phyloP scores from a whole-genome alignment of 2,329 filamentous ascomycete species.

The Apiospora aurea region DNA sequence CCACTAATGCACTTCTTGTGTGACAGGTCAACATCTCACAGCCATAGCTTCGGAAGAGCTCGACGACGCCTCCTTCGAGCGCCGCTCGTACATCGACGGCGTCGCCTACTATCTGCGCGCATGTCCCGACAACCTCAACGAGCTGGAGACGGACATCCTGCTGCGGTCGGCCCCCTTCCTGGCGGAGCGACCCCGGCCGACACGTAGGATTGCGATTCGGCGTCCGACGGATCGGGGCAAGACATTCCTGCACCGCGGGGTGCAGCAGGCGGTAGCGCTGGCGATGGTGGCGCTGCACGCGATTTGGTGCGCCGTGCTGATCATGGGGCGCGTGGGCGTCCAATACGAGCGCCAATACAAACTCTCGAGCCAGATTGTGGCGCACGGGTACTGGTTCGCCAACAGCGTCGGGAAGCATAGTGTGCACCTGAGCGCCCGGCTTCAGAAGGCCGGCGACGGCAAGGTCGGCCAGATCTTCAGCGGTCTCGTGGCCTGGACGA shows the following conservation, averaged over 20 bases:
- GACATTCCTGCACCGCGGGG: constrained; percentile 65
- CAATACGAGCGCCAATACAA: constrained; percentile 72
- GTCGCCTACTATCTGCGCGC: constrained; percentile 29
- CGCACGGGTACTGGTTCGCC: constrained; percentile 57
- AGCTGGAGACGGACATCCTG: constrained; percentile 27
- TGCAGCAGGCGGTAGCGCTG: constrained; percentile 63
- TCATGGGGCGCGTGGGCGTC: constrained; percentile 61
- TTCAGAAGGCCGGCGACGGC: constrained; percentile 69
- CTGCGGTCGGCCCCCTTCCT: constrained; percentile 27
- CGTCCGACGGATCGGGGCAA: constrained; percentile 34
- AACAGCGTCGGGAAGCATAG: constrained; percentile 60
- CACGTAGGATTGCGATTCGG: constrained; percentile 23
- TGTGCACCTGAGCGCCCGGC: constrained; percentile 58
- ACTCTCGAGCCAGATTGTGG: constrained; percentile 65
- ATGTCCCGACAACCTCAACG: constrained; percentile 26
- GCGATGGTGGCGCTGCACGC: constrained; percentile 66
- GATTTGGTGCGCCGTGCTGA: constrained; percentile 63
- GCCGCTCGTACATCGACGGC: constrained; percentile 28
- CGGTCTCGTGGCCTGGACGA: constrained; percentile 64
- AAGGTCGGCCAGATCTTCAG: constrained; percentile 66
- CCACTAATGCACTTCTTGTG: constrained; percentile 11
- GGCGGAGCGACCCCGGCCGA: constrained; percentile 21
- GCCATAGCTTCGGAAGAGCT: constrained; percentile 25
- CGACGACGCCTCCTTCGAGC: constrained; percentile 27
- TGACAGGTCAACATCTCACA: constrained; percentile 27